Percentiles rank a stretch among this genome's conserved stretches.
Evolutionary conservation across 2,329 filamentous ascomycete genomes (phyloP).

Genomic region (Pezicula rhizophila): DNA sequence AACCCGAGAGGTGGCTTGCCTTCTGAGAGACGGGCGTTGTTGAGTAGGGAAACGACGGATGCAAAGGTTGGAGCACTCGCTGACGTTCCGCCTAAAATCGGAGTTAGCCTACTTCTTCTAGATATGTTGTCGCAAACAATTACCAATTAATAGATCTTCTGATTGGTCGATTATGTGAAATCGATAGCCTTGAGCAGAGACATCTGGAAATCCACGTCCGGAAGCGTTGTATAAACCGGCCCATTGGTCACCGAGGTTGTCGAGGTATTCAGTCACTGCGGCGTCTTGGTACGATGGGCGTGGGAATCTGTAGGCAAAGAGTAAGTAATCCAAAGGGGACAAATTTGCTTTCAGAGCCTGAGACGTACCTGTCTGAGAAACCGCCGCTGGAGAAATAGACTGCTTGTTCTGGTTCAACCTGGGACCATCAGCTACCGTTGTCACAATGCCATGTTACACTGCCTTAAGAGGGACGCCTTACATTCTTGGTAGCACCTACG

Average conservation of each 20-base stretch:
- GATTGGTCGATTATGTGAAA: conserved; percentile 31
- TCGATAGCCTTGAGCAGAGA: conserved; percentile 50
- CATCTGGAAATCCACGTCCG: conserved; percentile 49
- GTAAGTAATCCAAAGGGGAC: too few relatives aligned
- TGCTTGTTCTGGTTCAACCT: conserved; percentile 34
- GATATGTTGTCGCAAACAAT: conserved; percentile 1
- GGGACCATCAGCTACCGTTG: too few relatives aligned
- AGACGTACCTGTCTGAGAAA: conserved; percentile 37
- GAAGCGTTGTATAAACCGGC: conserved; percentile 38
- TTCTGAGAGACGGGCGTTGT: conserved; percentile 49
- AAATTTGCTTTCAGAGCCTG: too few relatives aligned
- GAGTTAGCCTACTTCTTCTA: conserved; percentile 11
- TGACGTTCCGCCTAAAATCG: conserved; percentile 38
- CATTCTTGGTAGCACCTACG: conserved; percentile 53
- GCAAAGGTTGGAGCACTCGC: conserved; percentile 46
- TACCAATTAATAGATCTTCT: conserved; percentile 4
- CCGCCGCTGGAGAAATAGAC: conserved; percentile 41
- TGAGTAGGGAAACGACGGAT: conserved; percentile 53
- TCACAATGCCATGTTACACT: too few relatives aligned
- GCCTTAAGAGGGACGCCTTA: too few relatives aligned
- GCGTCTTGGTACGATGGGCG: conserved; percentile 41
- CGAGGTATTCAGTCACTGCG: conserved; percentile 39
- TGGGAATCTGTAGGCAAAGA: conserved; percentile 28
- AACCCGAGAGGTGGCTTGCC: conserved; percentile 45
- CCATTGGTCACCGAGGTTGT: conserved; percentile 35